phyloP scores from a whole-genome alignment of 2,329 filamentous ascomycete genomes.

The Zymoseptoria tritici region DNA sequence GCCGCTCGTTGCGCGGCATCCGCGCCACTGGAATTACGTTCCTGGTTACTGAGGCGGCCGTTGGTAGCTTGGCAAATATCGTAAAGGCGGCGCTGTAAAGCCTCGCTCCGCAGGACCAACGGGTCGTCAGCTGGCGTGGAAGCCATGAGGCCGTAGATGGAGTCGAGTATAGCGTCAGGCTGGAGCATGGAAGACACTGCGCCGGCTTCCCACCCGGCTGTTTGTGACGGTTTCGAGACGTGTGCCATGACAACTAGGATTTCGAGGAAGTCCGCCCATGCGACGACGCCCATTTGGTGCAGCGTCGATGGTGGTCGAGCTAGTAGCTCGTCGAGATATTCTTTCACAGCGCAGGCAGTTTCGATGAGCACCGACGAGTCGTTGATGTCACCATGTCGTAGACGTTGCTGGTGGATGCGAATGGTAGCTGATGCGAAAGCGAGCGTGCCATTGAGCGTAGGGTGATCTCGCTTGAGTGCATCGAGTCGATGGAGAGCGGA shows the following conservation, averaged over 20 bases:
- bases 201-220: constrained; percentile 20
- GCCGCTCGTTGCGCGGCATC: neutral
- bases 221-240: constrained; percentile 10
- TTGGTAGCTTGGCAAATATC: constrained; percentile 18
- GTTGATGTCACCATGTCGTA: constrained; percentile 12
- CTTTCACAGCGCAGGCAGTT: constrained; percentile 21
- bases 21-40: constrained; percentile 1
- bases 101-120: constrained; percentile 15
- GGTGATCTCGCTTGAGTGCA: constrained; percentile 19
- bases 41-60: constrained; percentile 8
- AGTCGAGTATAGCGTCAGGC: constrained; percentile 15
- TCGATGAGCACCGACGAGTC: constrained; percentile 20
- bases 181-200: constrained; percentile 22
- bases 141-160: constrained; percentile 15
- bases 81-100: constrained; percentile 10
- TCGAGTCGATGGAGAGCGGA: constrained; percentile 15
- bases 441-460: constrained; percentile 12
- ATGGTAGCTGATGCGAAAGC: constrained; percentile 16
- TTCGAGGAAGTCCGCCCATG: constrained; percentile 22
- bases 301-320: constrained; percentile 14
- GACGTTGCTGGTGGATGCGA: constrained; percentile 15
- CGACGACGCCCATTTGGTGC: constrained; percentile 19
- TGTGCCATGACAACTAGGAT: constrained; percentile 18
- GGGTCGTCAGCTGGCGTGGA: constrained; percentile 15
- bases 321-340: constrained; percentile 23